A percentile compares a stretch with the other conserved stretches of the same genome.
These are phyloP conservation scores for Butyriboletus loyo DNA, from an alignment of 768 basidiomycete genomes.

Conservation along the genomic window DNA sequence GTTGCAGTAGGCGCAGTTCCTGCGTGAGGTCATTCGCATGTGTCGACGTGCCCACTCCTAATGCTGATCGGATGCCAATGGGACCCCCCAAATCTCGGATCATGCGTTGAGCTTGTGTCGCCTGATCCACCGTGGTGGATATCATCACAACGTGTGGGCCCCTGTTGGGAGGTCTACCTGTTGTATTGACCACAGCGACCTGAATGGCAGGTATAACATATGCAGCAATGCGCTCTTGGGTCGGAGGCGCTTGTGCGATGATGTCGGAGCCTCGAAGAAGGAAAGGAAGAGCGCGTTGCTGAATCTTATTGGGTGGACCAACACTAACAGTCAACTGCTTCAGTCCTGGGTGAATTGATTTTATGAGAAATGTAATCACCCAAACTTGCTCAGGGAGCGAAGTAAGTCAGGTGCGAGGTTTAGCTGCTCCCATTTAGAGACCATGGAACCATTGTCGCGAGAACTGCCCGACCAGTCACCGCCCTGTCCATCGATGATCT, in stretches of 20 bases:
- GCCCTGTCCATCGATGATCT: constrained; percentile 57
- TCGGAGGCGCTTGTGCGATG: constrained; percentile 98
- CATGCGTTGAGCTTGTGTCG: constrained; percentile 95
- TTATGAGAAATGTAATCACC: constrained; percentile 50
- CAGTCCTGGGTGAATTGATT: constrained; percentile 11
- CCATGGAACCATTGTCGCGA: constrained; percentile 74
- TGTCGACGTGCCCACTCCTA: constrained; percentile 79
- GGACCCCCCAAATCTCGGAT: constrained; percentile 91
- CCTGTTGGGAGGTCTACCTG: constrained; percentile 54
- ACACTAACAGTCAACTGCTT: constrained; percentile 50
- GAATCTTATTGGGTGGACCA: constrained; percentile 98
- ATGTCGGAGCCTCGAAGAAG: constrained; percentile 92
- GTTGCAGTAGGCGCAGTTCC: constrained; percentile 80
- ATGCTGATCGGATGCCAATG: constrained; percentile 86
- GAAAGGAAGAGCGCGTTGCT: constrained; percentile 94
- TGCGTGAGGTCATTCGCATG: constrained; percentile 59
- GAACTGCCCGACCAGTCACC: constrained; percentile 52
- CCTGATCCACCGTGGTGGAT: constrained; percentile 98
- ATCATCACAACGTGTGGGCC: constrained; percentile 89
- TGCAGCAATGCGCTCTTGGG: constrained; percentile 96
- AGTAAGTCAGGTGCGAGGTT: constrained; percentile 82
- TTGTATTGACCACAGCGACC: constrained; percentile 65
- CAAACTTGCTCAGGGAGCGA: constrained; percentile 88
- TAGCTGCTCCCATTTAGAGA: constrained; percentile 96
- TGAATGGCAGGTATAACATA: constrained; percentile 93